phyloP scores from a whole-genome alignment of 371 early-diverging fungal species.

The Rhizopus stolonifer region DNA sequence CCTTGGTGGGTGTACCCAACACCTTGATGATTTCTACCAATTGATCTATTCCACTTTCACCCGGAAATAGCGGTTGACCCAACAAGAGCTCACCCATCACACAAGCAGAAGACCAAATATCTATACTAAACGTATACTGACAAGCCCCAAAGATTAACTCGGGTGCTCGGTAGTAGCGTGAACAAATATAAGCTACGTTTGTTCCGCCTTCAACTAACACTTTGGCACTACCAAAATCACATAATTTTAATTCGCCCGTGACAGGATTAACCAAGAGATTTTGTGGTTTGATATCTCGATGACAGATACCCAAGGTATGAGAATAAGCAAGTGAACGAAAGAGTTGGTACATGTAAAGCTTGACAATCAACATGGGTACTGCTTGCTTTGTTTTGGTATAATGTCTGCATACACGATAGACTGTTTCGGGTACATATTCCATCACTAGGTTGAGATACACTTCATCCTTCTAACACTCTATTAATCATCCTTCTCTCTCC shows the following conservation, averaged over 20 bases:
- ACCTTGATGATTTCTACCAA: constrained; percentile 98
- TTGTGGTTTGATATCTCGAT: constrained; percentile 98
- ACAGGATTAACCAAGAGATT: constrained; percentile 92
- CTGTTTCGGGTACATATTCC: constrained; percentile 83
- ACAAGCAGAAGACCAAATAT: constrained; percentile 98
- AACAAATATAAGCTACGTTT: constrained; percentile 96
- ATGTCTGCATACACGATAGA: constrained; percentile 77
- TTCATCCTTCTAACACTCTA: constrained; percentile 57
- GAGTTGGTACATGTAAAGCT: constrained; percentile 95
- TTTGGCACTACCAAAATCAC: constrained; percentile 98
- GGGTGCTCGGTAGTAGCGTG: constrained; percentile 96
- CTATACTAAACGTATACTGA: constrained; percentile 83
- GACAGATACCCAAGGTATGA: constrained; percentile 89
- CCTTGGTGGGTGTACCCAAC: constrained; percentile 94
- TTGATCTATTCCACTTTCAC: constrained; percentile 98
- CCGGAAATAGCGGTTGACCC: constrained; percentile 94
- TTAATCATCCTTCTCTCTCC: neutral
- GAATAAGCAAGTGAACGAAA: constrained; percentile 94
- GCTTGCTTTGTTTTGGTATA: constrained; percentile 81
- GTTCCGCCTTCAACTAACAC: constrained; percentile 85
- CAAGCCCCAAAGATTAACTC: constrained; percentile 95
- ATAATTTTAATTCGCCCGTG: constrained; percentile 90
- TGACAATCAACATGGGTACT: constrained; percentile 88
- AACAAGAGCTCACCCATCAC: constrained; percentile 97
- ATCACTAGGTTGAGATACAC: constrained; percentile 80